These are phyloP conservation scores for Xylariaceae sp. DNA, from an alignment of 2,329 filamentous ascomycete genomes.

Conservation along the genomic window DNA sequence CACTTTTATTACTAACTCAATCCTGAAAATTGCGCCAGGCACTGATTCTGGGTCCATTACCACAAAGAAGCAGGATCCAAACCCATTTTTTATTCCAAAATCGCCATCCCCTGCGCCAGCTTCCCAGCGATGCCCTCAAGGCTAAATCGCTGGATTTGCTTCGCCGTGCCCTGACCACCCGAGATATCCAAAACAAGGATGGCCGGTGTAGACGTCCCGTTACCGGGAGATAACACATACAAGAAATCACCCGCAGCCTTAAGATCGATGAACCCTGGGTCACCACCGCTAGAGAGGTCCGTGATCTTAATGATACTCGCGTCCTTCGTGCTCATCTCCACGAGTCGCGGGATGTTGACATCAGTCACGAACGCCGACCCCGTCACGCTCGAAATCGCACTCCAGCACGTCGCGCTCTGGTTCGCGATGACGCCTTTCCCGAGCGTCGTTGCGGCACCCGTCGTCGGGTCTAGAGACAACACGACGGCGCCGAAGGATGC, in stretches of 20 bases:
- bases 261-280: conserved; percentile 55
- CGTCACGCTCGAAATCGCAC: conserved; percentile 44
- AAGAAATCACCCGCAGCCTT: conserved; percentile 49
- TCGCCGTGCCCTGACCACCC: conserved; percentile 19
- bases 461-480: conserved; percentile 35
- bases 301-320: conserved; percentile 43
- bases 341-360: conserved; percentile 46
- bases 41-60: no score
- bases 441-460: conserved; percentile 23
- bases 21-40: no score
- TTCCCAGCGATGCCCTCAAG: conserved; percentile 25
- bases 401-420: conserved; percentile 58
- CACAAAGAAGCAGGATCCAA: not conserved
- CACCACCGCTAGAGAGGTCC: conserved; percentile 41
- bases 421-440: conserved; percentile 41
- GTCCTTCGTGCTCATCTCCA: conserved; percentile 51
- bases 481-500: conserved; percentile 54
- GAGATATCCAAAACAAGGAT: conserved; percentile 36
- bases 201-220: conserved; percentile 38
- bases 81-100: conserved; percentile 10
- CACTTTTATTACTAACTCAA: no score
- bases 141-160: conserved; percentile 32
- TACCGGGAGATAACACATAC: conserved; percentile 54
- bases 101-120: conserved; percentile 32
- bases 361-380: conserved; percentile 57